A percentile compares a stretch with the other conserved stretches of the same genome.
Conservation (phyloP, 768 basidiomycete species). For the Amanita jacksonii region DNA sequence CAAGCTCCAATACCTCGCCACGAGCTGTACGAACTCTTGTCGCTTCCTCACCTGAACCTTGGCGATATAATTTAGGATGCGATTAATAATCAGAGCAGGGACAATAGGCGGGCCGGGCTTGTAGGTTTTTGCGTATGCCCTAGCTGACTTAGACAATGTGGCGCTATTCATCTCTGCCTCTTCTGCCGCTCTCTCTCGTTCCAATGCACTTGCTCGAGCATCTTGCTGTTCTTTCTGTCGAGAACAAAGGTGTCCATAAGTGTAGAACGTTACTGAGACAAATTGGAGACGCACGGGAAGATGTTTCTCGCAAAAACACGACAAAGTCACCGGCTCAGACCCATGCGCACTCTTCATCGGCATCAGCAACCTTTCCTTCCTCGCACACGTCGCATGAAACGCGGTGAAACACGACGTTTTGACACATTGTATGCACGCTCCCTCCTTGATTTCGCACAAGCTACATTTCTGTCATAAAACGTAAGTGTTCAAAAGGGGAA, state of each 20-base stretch:
- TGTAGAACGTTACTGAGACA: neutral
- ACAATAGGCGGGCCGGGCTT: slow-evolving; percentile 90
- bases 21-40: slow-evolving; percentile 59
- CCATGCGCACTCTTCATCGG: slow-evolving; percentile 82
- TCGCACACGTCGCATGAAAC: slow-evolving; percentile 91
- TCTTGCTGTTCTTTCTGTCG: slow-evolving; percentile 62
- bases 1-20: slow-evolving; percentile 95
- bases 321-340: slow-evolving; percentile 60
- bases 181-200: slow-evolving; percentile 30
- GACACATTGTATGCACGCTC: slow-evolving; percentile 95
- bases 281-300: slow-evolving; percentile 58
- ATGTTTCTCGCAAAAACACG: slow-evolving; percentile 85
- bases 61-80: slow-evolving; percentile 64
- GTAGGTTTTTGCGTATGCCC: slow-evolving; percentile 88
- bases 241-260: neutral
- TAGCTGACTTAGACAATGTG: slow-evolving; percentile 62
- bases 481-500: no score
- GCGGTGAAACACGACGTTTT: slow-evolving; percentile 86
- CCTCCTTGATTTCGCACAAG: slow-evolving; percentile 39
- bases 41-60: slow-evolving; percentile 70
- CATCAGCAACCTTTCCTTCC: slow-evolving; percentile 74
- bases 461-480: slow-evolving; percentile 42
- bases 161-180: slow-evolving; percentile 29
- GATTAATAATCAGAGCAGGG: slow-evolving; percentile 74
- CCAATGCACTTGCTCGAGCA: slow-evolving; percentile 43